Evolutionary conservation across 805 yeast species (phyloP), one percentile per base, ranked within the genome.

Genomic region (Candida broadrunensis): DNA sequence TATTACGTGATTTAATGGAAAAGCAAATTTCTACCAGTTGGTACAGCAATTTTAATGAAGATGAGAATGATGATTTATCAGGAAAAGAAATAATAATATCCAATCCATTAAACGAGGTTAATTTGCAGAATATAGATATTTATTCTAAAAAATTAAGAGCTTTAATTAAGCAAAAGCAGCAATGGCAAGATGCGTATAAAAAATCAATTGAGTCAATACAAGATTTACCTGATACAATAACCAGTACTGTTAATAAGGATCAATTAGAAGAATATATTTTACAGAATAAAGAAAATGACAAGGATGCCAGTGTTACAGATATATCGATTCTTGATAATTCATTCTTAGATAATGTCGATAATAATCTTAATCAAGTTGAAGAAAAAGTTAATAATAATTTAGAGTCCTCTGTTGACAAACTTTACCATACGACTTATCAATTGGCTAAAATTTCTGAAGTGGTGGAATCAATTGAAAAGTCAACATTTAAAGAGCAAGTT

Each of bases 21-120:
- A 88, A 87, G 6, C 67, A 70, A 42, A 70, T 85, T 13, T 65
- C 77, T 37, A 78, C 85, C 3, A 79, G 84, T 52, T 86, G 93
- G 95, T 82, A 83, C 73, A 58, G 72, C 12, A 49, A 52, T 13
- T 60, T 55, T 3, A 54, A 49, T 2, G 52, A 52, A 3, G 58
- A 49, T 1, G 60, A 49, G 4, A 55, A 52, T 6, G 56, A 48
- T 17, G 52, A 52, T 3, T 38, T 54, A 13, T 46, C 52, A 16
- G 60, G 55, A 38, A 58, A 51, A 35, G 59, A 61, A 32, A 58
- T 67, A 5, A 52, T 75, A 25, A 57, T 70, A 26, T 83, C 87
- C 1, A 85, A 85, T 54, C 75, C 78, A n/a, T 70, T 77, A 35
- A 85, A 85, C 50, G 58, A 63, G 7, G 65, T 74, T 29, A 83